Percentiles rank a stretch among this genome's conserved stretches.
Conservation (phyloP, 345 rosid species). For the Leavenworthia alabamica region DNA sequence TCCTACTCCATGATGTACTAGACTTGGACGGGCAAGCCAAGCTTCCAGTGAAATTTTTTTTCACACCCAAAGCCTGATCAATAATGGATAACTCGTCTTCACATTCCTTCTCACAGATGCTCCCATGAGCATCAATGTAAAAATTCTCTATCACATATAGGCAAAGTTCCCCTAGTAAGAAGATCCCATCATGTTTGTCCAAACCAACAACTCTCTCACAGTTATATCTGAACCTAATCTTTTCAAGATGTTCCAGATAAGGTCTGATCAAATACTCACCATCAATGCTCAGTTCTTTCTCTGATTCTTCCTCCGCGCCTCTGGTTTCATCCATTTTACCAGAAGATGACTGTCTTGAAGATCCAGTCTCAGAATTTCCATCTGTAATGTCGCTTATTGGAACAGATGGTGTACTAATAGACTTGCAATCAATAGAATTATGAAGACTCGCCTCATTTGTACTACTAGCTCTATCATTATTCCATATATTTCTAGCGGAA, state of each 20-base stretch:
- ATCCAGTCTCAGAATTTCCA: slow-evolving; percentile 66
- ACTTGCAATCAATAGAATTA: slow-evolving; percentile 87
- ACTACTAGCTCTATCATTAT: slow-evolving; percentile 83
- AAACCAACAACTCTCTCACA: slow-evolving; percentile 96
- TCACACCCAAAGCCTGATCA: slow-evolving; percentile 99
- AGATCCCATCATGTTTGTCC: slow-evolving; percentile 98
- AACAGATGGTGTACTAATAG: slow-evolving; percentile 61
- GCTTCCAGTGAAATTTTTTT: slow-evolving; percentile 67
- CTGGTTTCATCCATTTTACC: slow-evolving; percentile 56
- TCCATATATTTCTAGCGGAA: slow-evolving; percentile 71
- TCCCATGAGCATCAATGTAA: slow-evolving; percentile 67
- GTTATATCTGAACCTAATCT: slow-evolving; percentile 82
- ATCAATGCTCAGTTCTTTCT: slow-evolving; percentile 81
- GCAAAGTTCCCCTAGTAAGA: slow-evolving; percentile 84
- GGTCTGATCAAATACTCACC: slow-evolving; percentile 98
- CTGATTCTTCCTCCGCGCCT: slow-evolving; percentile 59
- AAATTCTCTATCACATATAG: slow-evolving; percentile 92
- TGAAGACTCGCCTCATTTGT: slow-evolving; percentile 93
- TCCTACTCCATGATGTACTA: slow-evolving; percentile 61
- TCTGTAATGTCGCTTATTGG: slow-evolving; percentile 66
- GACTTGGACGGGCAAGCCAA: slow-evolving; percentile 86
- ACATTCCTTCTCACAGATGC: slow-evolving; percentile 91
- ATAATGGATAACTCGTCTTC: slow-evolving; percentile 96
- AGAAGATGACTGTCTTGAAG: slow-evolving; percentile 70
- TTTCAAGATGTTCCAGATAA: slow-evolving; percentile 88